Conservation (phyloP, 306 rosid genomes). For the Begonia masoniana region DNA sequence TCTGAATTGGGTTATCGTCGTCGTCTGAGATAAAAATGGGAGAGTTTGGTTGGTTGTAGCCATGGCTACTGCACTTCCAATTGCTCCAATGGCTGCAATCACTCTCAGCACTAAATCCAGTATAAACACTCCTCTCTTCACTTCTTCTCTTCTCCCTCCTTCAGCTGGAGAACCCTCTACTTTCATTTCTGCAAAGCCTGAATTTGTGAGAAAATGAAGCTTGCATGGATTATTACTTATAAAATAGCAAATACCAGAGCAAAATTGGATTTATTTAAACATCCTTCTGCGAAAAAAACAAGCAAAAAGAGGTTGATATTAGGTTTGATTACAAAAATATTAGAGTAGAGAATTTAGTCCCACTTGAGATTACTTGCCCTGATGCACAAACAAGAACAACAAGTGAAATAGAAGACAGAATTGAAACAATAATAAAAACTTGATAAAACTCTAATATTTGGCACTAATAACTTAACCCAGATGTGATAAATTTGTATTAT, state of each 20-base stretch:
- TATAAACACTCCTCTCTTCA: conserved; percentile 3
- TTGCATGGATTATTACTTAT: too few species aligned
- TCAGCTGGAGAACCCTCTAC: neutral
- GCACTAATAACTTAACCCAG: too few species aligned
- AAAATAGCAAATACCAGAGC: too few species aligned
- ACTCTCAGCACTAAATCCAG: conserved; percentile 9
- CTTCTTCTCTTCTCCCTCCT: conserved; percentile 1
- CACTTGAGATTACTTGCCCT: too few species aligned
- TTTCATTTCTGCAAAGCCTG: neutral
- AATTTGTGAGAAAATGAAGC: neutral
- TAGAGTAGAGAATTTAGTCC: too few species aligned
- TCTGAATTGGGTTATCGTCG: conserved; percentile 3
- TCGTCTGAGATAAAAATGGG: conserved; percentile 2
- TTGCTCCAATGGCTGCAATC: conserved; percentile 5
- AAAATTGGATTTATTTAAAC: neutral
- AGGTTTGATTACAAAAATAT: conserved; percentile 1
- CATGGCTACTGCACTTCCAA: conserved; percentile 7
- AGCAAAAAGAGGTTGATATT: conserved; percentile 4
- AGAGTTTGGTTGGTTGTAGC: conserved; percentile 9
- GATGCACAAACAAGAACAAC: too few species aligned
- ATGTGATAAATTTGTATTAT: too few species aligned
- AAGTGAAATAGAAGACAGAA: too few species aligned
- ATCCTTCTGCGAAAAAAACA: neutral
- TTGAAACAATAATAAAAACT: too few species aligned
- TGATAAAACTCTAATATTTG: too few species aligned